Base-by-base conservation (phyloP, 164 flowering plant genomes). In the Malania oleifera region DNA sequence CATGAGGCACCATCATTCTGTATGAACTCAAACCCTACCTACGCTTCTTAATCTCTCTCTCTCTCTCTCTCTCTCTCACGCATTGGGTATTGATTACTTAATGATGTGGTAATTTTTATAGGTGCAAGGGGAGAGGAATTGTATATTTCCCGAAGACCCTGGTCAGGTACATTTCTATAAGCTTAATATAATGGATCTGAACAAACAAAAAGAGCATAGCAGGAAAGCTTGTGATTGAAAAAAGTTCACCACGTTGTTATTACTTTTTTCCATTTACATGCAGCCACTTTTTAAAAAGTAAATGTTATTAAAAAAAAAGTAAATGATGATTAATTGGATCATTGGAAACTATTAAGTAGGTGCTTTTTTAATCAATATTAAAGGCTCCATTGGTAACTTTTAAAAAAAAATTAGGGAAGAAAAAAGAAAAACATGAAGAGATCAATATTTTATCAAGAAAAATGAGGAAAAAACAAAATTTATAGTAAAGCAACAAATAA, bases 141-240 rank as follows among this genome's bases (percentile, higher is more conserved):
- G 82, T 69, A 71, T 78, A 72, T 86, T 86, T 72, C 89, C 93
- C 64, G 89, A 89, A 60, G 91, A 89, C 81, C 89, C 96, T 56
- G 96, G 93, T 60, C 93, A 89, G 93, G 96, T 84, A 78, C 59
- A 59, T 52, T 49, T 74, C 77, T 79, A 79, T 77, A n/a, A n/a
- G n/a, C n/a, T n/a, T n/a, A n/a, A n/a, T n/a, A n/a, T n/a, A 77
- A 80, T 75, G 85, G 85, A 80, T 83, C 87, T n/a, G n/a, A n/a
- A n/a, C n/a, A n/a, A n/a, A n/a, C n/a, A n/a, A n/a, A n/a, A n/a
- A n/a, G n/a, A n/a, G n/a, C n/a, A n/a, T n/a, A n/a, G 37, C 44
- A 29, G 53, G 56, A 49, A 49, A 47, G 51, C 23, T 59, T 62
- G 20, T 45, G 38, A 60, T 46, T 61, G n/a, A 34, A 70, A 34